Percentiles rank a stretch among this genome's conserved stretches.
Evolutionary conservation across 176 grass and related monocot species (phyloP).

Genomic region (Oryza nivara): DNA sequence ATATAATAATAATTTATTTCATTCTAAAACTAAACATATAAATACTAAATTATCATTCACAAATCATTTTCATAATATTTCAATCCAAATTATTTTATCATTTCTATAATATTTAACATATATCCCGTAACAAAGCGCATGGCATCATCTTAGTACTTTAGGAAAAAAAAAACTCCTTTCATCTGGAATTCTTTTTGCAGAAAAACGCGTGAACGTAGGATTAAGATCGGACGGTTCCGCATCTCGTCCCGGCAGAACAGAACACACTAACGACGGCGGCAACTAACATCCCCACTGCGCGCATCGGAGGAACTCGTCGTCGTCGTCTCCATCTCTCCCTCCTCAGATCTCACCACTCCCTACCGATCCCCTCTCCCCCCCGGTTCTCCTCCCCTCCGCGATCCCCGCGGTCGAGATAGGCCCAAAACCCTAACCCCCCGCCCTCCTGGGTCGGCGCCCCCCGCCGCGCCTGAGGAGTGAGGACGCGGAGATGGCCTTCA

Average conservation of each 20-base stretch:
- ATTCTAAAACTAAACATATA: too few species aligned
- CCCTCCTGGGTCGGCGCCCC: background rate
- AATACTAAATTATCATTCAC: too few species aligned
- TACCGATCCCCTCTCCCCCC: background rate
- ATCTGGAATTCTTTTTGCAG: background rate
- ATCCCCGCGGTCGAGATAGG: constrained; percentile 13
- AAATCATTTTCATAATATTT: too few species aligned
- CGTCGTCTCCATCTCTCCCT: constrained; percentile 21
- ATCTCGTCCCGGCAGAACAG: constrained; percentile 24
- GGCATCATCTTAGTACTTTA: background rate
- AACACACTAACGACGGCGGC: constrained; percentile 5
- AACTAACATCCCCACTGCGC: constrained; percentile 12
- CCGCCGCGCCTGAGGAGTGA: background rate
- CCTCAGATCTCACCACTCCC: constrained; percentile 7
- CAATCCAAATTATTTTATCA: too few species aligned
- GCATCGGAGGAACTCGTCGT: constrained; percentile 11
- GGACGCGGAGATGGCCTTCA: constrained; percentile 71
- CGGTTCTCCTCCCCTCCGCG: constrained; percentile 6
- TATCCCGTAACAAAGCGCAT: too few species aligned
- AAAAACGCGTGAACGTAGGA: background rate
- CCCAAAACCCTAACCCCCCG: constrained; percentile 47
- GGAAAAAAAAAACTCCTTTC: background rate
- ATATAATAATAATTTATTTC: too few species aligned
- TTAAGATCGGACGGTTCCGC: constrained; percentile 35
- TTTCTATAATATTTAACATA: too few species aligned